phyloP scores from a whole-genome alignment of 495 filamentous ascomycete species.

The Neurospora sp. region DNA sequence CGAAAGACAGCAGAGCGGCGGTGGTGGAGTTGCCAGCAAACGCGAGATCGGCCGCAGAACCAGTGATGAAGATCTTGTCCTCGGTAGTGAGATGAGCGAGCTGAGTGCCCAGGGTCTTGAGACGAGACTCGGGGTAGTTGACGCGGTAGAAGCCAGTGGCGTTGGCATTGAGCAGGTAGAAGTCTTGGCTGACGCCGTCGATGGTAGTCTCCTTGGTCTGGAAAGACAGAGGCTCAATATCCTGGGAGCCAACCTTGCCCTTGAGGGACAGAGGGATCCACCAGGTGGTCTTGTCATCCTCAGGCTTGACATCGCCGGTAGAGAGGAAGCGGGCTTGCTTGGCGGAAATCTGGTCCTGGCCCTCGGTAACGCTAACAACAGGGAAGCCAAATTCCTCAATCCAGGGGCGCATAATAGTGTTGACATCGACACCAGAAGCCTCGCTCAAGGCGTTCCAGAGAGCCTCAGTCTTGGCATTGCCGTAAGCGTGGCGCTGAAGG shows the following conservation, averaged over 20 bases:
- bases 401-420: conserved; percentile 82
- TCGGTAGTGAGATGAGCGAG: conserved; percentile 63
- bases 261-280: conserved; percentile 85
- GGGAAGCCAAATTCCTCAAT: conserved; percentile 92
- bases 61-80: conserved; percentile 85
- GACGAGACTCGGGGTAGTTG: conserved; percentile 72
- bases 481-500: conserved; percentile 76
- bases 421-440: conserved; percentile 81
- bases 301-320: conserved; percentile 72
- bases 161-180: conserved; percentile 87
- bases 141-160: conserved; percentile 88
- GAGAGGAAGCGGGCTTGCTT: conserved; percentile 82
- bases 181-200: conserved; percentile 60
- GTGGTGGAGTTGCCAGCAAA: conserved; percentile 77
- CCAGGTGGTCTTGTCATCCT: conserved; percentile 88
- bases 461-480: conserved; percentile 90
- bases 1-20: conserved; percentile 63
- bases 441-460: conserved; percentile 86
- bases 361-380: conserved; percentile 74
- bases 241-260: conserved; percentile 43
- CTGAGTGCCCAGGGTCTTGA: conserved; percentile 68
- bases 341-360: conserved; percentile 58
- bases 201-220: conserved; percentile 66
- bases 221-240: conserved; percentile 47
- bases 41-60: conserved; percentile 85